These are phyloP conservation scores for Tolypocladium album DNA, from an alignment of 2,329 filamentous ascomycete genomes.

Conservation along the genomic window DNA sequence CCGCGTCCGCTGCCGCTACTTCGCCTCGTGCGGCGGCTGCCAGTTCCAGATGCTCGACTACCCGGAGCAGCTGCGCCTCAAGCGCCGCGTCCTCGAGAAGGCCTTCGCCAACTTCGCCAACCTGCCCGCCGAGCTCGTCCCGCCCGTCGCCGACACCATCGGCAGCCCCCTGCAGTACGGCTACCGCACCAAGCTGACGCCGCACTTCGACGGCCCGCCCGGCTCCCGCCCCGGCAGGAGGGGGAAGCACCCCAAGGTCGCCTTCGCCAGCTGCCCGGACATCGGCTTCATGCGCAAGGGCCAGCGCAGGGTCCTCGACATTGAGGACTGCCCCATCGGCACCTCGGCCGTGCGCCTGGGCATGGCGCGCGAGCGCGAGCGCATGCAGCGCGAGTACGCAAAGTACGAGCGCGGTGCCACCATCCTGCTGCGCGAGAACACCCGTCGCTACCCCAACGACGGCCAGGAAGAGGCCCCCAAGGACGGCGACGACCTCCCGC, in stretches of 20 bases:
- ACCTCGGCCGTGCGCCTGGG: conserved; percentile 76
- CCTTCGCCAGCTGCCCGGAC: conserved; percentile 56
- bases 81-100: conserved; percentile 78
- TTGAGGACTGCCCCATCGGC: conserved; percentile 94
- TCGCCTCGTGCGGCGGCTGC: conserved; percentile 77
- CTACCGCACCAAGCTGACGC: conserved; percentile 94
- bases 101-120: conserved; percentile 88
- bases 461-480: conserved; percentile 7
- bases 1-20: conserved; percentile 76
- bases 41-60: conserved; percentile 98
- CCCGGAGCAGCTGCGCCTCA: conserved; percentile 71
- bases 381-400: conserved; percentile 58
- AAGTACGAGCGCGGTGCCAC: conserved; percentile 78
- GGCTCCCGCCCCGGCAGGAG: conserved; percentile 37
- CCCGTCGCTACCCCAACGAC: conserved; percentile 50
- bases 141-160: conserved; percentile 71
- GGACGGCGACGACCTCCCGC: conserved; percentile 12
- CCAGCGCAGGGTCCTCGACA: conserved; percentile 71
- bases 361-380: conserved; percentile 66
- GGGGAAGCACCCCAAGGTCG: conserved; percentile 32
- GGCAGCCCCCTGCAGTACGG: conserved; percentile 83
- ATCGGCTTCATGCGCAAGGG: conserved; percentile 90
- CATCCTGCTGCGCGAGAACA: conserved; percentile 79
- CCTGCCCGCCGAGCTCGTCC: conserved; percentile 63
- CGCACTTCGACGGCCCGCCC: conserved; percentile 80